These are phyloP conservation scores for Fraxinus americana DNA, from an alignment of 257 asterid species.

Conservation along the genomic window DNA sequence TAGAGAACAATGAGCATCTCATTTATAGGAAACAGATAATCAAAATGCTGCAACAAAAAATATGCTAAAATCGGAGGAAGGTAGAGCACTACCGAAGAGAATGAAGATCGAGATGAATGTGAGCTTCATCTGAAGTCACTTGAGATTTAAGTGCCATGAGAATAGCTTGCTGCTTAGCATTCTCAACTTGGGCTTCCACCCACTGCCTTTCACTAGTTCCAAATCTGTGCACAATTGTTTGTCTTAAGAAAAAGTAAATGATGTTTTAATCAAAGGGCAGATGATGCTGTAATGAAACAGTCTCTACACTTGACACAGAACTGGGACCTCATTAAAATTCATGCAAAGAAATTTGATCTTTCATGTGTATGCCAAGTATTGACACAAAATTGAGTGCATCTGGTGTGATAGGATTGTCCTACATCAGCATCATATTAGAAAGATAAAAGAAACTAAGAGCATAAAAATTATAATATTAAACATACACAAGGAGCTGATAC, in stretches of 20 bases:
- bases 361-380: neutral
- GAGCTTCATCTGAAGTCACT: conserved; percentile 98
- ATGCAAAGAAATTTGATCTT: neutral
- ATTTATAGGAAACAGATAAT: conserved; percentile 15
- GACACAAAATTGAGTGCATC: neutral
- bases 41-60: neutral
- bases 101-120: conserved; percentile 97
- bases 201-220: conserved; percentile 97
- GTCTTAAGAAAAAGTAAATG: neutral
- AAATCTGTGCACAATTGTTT: conserved; percentile 58
- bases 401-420: too few species aligned
- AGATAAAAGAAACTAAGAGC: neutral
- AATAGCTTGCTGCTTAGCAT: conserved; percentile 94
- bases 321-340: neutral
- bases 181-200: conserved; percentile 99
- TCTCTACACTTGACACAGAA: neutral
- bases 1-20: neutral
- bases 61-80: neutral
- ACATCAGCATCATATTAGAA: neutral
- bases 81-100: conserved; percentile 70
- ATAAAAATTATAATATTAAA: neutral
- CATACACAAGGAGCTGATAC: neutral
- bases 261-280: neutral
- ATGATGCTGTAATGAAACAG: neutral
- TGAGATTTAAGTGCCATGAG: conserved; percentile 88